Evolutionary conservation across 441 rosid species (phyloP), one percentile per base, ranked within the genome.

Genomic region (Corymbia calophylla): DNA sequence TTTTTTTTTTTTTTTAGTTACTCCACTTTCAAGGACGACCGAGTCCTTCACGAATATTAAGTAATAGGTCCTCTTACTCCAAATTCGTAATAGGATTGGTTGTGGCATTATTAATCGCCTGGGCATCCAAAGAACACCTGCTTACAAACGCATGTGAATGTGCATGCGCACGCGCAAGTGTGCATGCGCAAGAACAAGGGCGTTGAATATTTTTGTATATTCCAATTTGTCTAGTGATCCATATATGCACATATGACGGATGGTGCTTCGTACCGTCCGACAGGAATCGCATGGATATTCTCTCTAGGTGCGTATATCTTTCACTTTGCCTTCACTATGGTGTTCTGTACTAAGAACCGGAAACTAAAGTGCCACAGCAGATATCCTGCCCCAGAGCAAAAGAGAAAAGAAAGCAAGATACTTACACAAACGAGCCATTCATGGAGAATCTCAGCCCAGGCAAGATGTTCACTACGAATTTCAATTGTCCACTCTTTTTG

Each of bases 381-480:
- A 44, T 44, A 13, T 23, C 84, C 51, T 77, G 2, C 53, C 53
- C 51, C 51, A 35, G 51, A 44, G n/a, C 84, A 77, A 64, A 29
- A 7, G 84, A 25, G 51, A 49, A 35, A 35, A 47, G 77, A 55
- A 44, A 27, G 51, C 16, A 81, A 14, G 53, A 27, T 39, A 93
- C 98, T 94, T 93, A 96, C 99, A 88, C 93, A 87, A 92, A 94
- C 39, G 91, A 92, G 88, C 99, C 98, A 73, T 90, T 94, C 98
- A 96, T 95, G 88, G 99, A 96, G 95, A 98, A 98, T 92, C 95
- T 96, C 90, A 97, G 90, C 12, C 99, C 99, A 5, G 96, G 96
- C 21, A 96, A 87, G 89, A 95, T 96, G 93, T 94, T 93, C 17
- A 95, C 98, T 73, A 90, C 91, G 88, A 97, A 95, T 95, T 97